Evolutionary conservation across 1,139 yeast species (phyloP), one percentile per base, ranked within the genome.

Genomic region (Magnusiomyces fungicola): DNA sequence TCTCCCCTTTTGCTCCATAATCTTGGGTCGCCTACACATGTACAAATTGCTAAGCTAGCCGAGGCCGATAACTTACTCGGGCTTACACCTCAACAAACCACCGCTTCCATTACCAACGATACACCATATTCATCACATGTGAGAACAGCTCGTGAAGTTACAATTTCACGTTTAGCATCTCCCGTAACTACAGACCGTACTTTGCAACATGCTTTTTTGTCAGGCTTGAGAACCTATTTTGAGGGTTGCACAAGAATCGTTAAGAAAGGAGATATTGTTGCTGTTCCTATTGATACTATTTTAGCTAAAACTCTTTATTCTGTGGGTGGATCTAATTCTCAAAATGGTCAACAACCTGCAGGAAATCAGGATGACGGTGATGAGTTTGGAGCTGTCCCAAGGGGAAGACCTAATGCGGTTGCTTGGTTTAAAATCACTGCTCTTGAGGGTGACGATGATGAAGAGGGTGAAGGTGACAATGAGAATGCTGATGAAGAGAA

Each of bases 401-500:
- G 70, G 1, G 87, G 88, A 0, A 75, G 72, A 39, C 81, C 87
- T 0, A 89, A 89, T 61, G 74, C 80, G 0, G 78, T 90, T 14
- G 95, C 92, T 0, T 92, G 97, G 97, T 90, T 89, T 65, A 79
- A 78, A 57, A 69, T 78, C 5, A 66, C 73, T 0, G 68, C 68
- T 3, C 75, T 81, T 24, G 66, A 67, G 3, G 71, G 77, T 9
- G 69, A 71, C 22, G 63, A 74, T 75, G 19, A 6, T 0, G 69
- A 63, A 3, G 63, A 74, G 75, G 19, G 21, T 0, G 69, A 63
- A 3, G 55, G 65, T 23, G 56, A 58, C 12, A 54, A 52, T 5
- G 59, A 56, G 25, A 14, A 38, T 10, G 5, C 30, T 3, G 62
- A 61, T 1, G 66, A 72, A 0, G 63, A 64, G 2, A 50, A 55